Evolutionary conservation across 768 basidiomycete genomes (phyloP).

Genomic region (Amyloporia xantha): DNA sequence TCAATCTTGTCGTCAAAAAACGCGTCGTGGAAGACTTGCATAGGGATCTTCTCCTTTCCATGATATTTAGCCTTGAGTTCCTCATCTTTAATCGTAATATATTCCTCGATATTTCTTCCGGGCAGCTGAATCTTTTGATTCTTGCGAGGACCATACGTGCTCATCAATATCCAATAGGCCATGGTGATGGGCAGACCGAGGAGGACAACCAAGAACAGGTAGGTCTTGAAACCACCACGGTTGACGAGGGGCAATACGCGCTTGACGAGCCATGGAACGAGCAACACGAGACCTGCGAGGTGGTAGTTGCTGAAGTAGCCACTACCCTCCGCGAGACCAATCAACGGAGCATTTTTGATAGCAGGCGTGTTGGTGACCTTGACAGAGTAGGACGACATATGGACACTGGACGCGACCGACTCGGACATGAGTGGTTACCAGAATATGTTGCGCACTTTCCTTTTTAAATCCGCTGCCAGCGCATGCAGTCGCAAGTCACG

Average conservation of each 20-base stretch:
- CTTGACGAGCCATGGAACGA: constrained; percentile 82
- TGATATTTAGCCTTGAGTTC: constrained; percentile 75
- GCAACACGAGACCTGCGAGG: constrained; percentile 69
- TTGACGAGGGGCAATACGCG: constrained; percentile 74
- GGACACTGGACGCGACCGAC: constrained; percentile 4
- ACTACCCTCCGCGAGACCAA: constrained; percentile 81
- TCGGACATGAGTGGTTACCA: background rate
- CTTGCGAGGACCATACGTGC: constrained; percentile 69
- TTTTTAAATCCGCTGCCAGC: constrained; percentile 5
- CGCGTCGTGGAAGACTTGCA: constrained; percentile 96
- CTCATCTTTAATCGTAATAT: constrained; percentile 84
- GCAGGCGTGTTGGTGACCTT: constrained; percentile 62
- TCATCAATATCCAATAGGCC: constrained; percentile 87
- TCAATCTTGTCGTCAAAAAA: constrained; percentile 96
- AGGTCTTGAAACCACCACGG: constrained; percentile 80
- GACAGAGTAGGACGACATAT: constrained; percentile 42
- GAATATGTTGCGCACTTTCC: constrained; percentile 5
- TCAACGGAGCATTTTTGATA: constrained; percentile 80
- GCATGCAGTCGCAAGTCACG: too few species aligned
- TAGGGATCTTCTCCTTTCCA: constrained; percentile 88
- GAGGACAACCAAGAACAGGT: constrained; percentile 71
- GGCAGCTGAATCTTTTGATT: constrained; percentile 86
- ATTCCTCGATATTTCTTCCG: constrained; percentile 79
- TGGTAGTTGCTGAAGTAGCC: constrained; percentile 78
- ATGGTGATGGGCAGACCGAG: constrained; percentile 73